Conservation (phyloP, 2,329 filamentous ascomycete genomes). For the Apiospora rasikravindrae region DNA sequence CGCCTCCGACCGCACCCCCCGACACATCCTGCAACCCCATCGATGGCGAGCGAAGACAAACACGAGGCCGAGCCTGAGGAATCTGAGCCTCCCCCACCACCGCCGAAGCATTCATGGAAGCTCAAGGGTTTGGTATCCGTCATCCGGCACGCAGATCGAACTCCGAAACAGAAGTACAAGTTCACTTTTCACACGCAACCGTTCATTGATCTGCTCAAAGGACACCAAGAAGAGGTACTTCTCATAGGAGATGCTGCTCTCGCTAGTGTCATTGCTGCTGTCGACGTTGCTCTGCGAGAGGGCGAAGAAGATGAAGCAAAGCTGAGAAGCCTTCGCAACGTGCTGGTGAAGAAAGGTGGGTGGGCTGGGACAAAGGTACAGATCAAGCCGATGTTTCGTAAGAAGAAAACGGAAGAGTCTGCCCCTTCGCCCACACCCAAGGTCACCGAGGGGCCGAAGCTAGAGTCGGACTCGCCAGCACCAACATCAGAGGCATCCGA, state of each 20-base stretch:
- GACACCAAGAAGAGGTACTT: constrained; percentile 94
- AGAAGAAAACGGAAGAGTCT: constrained; percentile 72
- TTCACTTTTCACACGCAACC: constrained; percentile 98
- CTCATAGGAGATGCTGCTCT: constrained; percentile 90
- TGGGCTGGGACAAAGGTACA: constrained; percentile 98
- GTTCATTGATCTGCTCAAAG: constrained; percentile 92
- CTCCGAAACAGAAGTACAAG: constrained; percentile 99
- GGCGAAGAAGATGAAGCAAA: constrained; percentile 86
- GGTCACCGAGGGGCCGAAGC: constrained; percentile 42
- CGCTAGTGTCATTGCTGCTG: constrained; percentile 86
- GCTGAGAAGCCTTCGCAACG: constrained; percentile 83
- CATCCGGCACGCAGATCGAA: constrained; percentile 93
- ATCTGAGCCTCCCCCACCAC: constrained; percentile 66
- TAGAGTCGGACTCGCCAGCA: constrained; percentile 39
- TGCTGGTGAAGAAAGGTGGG: constrained; percentile 87
- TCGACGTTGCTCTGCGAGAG: constrained; percentile 77
- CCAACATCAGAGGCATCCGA: constrained; percentile 31
- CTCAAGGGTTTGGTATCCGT: constrained; percentile 97
- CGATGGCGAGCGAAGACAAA: constrained; percentile 36
- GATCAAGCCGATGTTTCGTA: constrained; percentile 99
- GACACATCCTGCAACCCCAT: constrained; percentile 41
- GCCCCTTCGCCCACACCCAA: constrained; percentile 32
- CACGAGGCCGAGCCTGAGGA: constrained; percentile 39
- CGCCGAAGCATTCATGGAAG: constrained; percentile 94
- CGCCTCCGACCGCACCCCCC: constrained; percentile 34